Conservation (phyloP, 2,329 filamentous ascomycete genomes). For the Triangularia verruculosa region DNA sequence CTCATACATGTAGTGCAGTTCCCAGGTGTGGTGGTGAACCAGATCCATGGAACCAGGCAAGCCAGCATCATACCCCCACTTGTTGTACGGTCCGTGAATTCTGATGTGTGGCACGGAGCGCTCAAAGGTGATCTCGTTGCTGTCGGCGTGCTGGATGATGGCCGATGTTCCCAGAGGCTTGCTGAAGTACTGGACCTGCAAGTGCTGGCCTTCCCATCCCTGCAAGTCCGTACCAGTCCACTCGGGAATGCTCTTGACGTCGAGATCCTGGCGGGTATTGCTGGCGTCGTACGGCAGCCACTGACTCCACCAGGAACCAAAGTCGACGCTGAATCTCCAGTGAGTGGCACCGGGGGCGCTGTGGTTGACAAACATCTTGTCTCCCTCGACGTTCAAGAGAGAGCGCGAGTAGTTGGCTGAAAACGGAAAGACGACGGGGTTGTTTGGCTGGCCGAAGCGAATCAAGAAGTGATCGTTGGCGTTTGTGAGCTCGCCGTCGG, state of each 20-base stretch:
- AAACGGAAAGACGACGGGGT: constrained; percentile 57
- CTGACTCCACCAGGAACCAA: constrained; percentile 55
- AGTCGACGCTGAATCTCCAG: constrained; percentile 62
- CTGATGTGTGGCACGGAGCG: constrained; percentile 61
- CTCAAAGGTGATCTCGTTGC: constrained; percentile 35
- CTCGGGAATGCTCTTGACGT: constrained; percentile 39
- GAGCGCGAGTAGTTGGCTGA: constrained; percentile 56
- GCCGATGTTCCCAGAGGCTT: constrained; percentile 55
- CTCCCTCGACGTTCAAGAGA: constrained; percentile 42
- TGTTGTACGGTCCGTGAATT: constrained; percentile 60
- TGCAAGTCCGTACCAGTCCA: constrained; percentile 60
- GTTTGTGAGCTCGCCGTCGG: not conserved
- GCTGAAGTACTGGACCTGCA: constrained; percentile 63
- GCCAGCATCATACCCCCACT: constrained; percentile 62
- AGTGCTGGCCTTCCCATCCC: constrained; percentile 59
- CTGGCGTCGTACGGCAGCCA: constrained; percentile 56
- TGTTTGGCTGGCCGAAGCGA: constrained; percentile 54
- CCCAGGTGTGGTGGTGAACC: constrained; percentile 50
- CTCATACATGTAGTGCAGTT: constrained; percentile 59
- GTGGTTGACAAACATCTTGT: constrained; percentile 50
- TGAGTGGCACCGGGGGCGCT: constrained; percentile 59
- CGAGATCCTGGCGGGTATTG: constrained; percentile 33
- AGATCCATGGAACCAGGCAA: constrained; percentile 51
- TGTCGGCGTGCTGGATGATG: constrained; percentile 59
- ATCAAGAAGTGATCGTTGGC: constrained; percentile 57